Conservation (phyloP, 2,329 filamentous ascomycete species). For the Aspergillus luchuensis region DNA sequence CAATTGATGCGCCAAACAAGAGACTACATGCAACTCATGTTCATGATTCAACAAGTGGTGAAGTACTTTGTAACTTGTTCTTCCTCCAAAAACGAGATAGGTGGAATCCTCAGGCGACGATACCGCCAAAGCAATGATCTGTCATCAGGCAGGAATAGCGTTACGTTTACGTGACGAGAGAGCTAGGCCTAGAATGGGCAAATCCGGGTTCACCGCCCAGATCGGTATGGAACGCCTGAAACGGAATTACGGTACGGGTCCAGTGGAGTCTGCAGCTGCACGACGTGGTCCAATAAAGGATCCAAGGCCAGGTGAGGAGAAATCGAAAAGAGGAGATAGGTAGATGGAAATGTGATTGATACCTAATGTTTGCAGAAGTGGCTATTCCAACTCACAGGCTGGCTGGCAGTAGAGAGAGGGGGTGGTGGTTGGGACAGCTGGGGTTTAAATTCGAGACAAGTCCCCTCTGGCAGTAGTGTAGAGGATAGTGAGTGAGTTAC, state of each 20-base stretch:
- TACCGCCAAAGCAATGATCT: slow-evolving; percentile 9
- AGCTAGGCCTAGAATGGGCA: neutral
- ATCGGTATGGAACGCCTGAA: neutral
- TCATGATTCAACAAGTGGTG: neutral
- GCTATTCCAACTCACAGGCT: neutral
- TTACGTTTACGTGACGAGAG: slow-evolving; percentile 6
- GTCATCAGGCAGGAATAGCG: slow-evolving; percentile 17
- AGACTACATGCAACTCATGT: neutral
- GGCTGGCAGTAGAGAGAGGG: neutral
- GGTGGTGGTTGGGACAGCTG: neutral
- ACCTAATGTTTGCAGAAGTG: slow-evolving; percentile 1
- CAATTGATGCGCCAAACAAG: neutral
- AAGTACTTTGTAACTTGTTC: neutral
- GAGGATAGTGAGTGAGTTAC: no score
- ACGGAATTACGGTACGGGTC: neutral
- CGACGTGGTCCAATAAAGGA: slow-evolving; percentile 30
- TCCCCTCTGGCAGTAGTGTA: neutral
- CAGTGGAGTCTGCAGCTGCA: neutral
- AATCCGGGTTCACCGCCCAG: neutral
- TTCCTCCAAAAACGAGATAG: neutral
- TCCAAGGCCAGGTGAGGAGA: neutral
- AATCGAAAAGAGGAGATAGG: slow-evolving; percentile 10
- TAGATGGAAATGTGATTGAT: slow-evolving; percentile 4
- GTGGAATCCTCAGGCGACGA: slow-evolving; percentile 10
- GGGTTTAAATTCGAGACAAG: slow-evolving; percentile 8